Conservation (phyloP, 805 yeast species). For the Suhomyces sp. region DNA sequence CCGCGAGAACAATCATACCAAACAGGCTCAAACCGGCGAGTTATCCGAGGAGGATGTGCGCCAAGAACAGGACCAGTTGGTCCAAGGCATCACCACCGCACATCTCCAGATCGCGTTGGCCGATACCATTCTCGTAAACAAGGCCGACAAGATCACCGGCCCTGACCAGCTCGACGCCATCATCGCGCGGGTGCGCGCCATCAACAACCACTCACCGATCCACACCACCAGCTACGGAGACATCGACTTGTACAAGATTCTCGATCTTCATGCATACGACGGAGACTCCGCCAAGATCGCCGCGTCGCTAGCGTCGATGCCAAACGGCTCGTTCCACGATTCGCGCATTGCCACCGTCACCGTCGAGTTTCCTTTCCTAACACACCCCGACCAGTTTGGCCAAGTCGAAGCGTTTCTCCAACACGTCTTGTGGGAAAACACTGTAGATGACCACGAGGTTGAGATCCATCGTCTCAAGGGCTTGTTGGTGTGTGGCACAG, state of each 20-base stretch:
- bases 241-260: constrained; percentile 58
- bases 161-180: constrained; percentile 29
- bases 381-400: constrained; percentile 33
- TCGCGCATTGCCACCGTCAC: constrained; percentile 36
- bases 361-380: constrained; percentile 45
- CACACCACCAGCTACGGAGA: constrained; percentile 72
- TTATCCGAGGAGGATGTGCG: constrained; percentile 25
- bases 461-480: constrained; percentile 89
- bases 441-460: constrained; percentile 38
- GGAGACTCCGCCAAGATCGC: constrained; percentile 21
- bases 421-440: constrained; percentile 68
- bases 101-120: constrained; percentile 89
- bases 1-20: constrained; percentile 32
- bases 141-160: constrained; percentile 52
- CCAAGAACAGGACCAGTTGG: constrained; percentile 27
- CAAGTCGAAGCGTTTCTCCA: constrained; percentile 65
- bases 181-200: constrained; percentile 40
- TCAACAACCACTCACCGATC: constrained; percentile 70
- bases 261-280: constrained; percentile 80
- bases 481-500: constrained; percentile 44
- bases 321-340: constrained; percentile 32
- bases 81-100: constrained; percentile 67
- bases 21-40: constrained; percentile 15
- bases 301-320: constrained; percentile 12
- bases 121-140: constrained; percentile 77